Conservation (phyloP, 306 rosid genomes). For the Cicer cuneatum region DNA sequence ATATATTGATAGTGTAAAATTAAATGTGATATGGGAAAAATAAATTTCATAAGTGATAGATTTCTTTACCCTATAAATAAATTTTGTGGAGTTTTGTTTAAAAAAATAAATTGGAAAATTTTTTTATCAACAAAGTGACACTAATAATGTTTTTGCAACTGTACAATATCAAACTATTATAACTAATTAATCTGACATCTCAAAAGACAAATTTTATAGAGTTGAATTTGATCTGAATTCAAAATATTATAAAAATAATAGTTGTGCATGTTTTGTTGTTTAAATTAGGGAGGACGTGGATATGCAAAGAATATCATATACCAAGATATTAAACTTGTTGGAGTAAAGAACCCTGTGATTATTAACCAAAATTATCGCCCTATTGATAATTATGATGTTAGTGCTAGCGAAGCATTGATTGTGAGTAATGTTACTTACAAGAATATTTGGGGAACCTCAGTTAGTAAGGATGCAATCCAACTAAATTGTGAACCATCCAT, state of each 20-base stretch:
- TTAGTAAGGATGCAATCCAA: conserved; percentile 12
- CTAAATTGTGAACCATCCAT: conserved; percentile 32
- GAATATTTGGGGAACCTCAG: conserved; percentile 50
- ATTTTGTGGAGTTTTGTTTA: not conserved
- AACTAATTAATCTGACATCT: no score
- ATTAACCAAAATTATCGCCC: conserved; percentile 47
- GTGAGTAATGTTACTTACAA: conserved; percentile 52
- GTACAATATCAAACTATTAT: no score
- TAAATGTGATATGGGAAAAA: no score
- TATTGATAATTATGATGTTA: not conserved
- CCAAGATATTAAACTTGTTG: conserved; percentile 44
- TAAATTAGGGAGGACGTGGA: conserved; percentile 56
- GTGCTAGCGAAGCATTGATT: not conserved
- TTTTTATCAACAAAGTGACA: no score
- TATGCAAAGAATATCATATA: conserved; percentile 57
- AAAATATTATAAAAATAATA: not conserved
- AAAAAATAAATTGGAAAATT: no score
- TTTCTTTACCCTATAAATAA: not conserved
- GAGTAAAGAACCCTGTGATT: conserved; percentile 45
- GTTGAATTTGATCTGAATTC: not conserved
- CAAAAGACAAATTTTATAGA: not conserved
- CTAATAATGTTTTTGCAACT: no score
- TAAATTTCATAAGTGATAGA: not conserved
- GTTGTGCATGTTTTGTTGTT: not conserved
- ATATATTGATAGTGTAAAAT: not conserved